Evolutionary conservation across 1,284 basidiomycete genomes (phyloP).

Genomic region (Cystobasidiaceae sp.): DNA sequence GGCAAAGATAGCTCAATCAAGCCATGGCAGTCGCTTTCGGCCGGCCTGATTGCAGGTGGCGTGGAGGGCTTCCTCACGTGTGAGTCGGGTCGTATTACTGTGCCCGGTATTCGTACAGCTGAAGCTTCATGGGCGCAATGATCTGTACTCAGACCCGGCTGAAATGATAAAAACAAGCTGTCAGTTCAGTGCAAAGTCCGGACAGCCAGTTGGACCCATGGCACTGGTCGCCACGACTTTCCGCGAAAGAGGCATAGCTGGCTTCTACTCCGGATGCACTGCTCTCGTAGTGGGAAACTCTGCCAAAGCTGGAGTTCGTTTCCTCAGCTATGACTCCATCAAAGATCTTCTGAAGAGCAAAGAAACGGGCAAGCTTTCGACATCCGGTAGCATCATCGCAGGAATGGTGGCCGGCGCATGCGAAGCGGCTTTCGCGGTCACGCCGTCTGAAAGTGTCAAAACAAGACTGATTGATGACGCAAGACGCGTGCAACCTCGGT

Average conservation of each 20-base stretch:
- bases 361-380: conserved; percentile 80
- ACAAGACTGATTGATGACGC: conserved; percentile 96
- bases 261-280: conserved; percentile 48
- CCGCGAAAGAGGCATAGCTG: conserved; percentile 43
- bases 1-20: background rate
- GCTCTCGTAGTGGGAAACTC: conserved; percentile 83
- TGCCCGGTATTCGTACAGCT: background rate
- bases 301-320: conserved; percentile 85
- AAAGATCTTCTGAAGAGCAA: conserved; percentile 75
- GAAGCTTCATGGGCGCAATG: background rate
- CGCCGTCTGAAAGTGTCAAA: conserved; percentile 95
- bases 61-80: conserved; percentile 64
- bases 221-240: conserved; percentile 45
- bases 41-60: conserved; percentile 88
- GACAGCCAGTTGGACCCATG: conserved; percentile 37
- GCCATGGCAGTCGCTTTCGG: conserved; percentile 54
- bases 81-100: background rate
- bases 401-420: conserved; percentile 76
- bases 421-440: conserved; percentile 80
- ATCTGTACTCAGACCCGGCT: conserved; percentile 60
- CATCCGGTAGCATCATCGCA: conserved; percentile 73
- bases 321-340: conserved; percentile 90
- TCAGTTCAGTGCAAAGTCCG: conserved; percentile 49
- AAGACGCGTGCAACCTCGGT: conserved; percentile 73
- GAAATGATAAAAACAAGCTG: conserved; percentile 74